phyloP scores from a whole-genome alignment of 2,329 filamentous ascomycete genomes.

The Alternaria alternata region DNA sequence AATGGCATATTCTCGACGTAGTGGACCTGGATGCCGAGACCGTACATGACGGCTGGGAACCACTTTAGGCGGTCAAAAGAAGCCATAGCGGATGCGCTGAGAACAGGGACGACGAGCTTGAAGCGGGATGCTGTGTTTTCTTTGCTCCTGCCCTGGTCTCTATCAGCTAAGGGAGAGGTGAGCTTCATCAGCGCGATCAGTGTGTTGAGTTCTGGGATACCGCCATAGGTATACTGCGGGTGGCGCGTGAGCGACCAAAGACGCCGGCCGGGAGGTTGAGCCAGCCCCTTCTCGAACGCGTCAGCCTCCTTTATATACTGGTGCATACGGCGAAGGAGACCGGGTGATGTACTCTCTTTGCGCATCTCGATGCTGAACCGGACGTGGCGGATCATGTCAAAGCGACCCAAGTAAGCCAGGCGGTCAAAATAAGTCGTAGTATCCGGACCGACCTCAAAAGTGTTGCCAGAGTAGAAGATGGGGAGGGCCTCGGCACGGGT shows the following conservation, averaged over 20 bases:
- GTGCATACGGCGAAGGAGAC: slow-evolving; percentile 16
- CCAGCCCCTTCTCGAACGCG: slow-evolving; percentile 9
- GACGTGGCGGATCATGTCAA: slow-evolving; percentile 32
- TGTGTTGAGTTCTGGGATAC: slow-evolving; percentile 12
- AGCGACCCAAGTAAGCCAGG: slow-evolving; percentile 25
- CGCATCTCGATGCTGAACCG: slow-evolving; percentile 15
- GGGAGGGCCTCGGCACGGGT: slow-evolving; percentile 25
- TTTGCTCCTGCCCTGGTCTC: neutral
- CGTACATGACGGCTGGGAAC: slow-evolving; percentile 24
- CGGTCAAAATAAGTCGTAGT: slow-evolving; percentile 29
- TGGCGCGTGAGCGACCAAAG: neutral
- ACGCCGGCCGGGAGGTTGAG: neutral
- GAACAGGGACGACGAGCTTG: slow-evolving; percentile 26
- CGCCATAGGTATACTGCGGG: slow-evolving; percentile 12
- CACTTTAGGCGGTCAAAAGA: slow-evolving; percentile 17
- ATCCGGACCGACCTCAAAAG: slow-evolving; percentile 24
- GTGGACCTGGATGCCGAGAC: slow-evolving; percentile 26
- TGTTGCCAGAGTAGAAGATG: slow-evolving; percentile 34
- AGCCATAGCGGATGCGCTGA: slow-evolving; percentile 12
- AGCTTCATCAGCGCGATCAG: slow-evolving; percentile 29
- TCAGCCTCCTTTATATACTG: slow-evolving; percentile 20
- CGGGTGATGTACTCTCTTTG: neutral
- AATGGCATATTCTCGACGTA: slow-evolving; percentile 14
- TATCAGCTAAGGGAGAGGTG: slow-evolving; percentile 3
- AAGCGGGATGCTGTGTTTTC: neutral